phyloP scores from a whole-genome alignment of 2,329 filamentous ascomycete species.

The Ascochyta fabae region DNA sequence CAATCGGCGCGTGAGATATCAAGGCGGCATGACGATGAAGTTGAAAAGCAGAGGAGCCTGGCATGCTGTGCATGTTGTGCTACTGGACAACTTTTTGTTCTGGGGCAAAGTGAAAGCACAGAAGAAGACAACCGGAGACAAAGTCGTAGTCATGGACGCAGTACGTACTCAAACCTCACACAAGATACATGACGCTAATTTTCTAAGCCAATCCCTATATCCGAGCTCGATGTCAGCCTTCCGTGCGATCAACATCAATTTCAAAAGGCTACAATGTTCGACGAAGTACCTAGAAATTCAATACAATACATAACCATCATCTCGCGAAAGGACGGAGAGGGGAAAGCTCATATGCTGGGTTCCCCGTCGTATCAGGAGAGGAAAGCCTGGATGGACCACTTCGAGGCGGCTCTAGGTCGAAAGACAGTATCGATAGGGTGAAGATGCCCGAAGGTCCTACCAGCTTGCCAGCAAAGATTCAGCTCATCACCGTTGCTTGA shows the following conservation, averaged over 20 bases:
- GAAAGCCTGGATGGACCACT: constrained; percentile 25
- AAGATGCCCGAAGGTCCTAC: not conserved
- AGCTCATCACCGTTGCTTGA: too few relatives aligned
- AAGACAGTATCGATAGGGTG: not conserved
- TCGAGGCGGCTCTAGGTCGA: constrained; percentile 8
- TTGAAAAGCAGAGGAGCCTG: constrained; percentile 40
- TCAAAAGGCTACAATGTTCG: constrained; percentile 34
- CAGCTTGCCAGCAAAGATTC: too few relatives aligned
- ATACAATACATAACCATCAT: constrained; percentile 31
- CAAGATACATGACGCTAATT: constrained; percentile 2
- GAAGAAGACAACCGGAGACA: constrained; percentile 21
- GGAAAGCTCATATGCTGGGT: constrained; percentile 31
- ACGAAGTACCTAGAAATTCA: constrained; percentile 36
- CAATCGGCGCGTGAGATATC: constrained; percentile 26
- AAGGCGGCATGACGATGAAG: constrained; percentile 38
- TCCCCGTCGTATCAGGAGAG: constrained; percentile 23
- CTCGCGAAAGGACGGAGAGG: constrained; percentile 14
- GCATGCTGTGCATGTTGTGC: constrained; percentile 36
- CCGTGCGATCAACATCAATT: constrained; percentile 25
- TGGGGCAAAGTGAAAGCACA: constrained; percentile 39
- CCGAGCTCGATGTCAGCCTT: constrained; percentile 20
- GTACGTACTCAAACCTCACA: constrained; percentile 15
- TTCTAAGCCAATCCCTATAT: constrained; percentile 26
- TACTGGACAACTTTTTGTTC: constrained; percentile 40
- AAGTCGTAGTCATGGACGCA: constrained; percentile 25